Base-by-base conservation (phyloP, 75 land plant genomes). In the Cryptomeria japonica region DNA sequence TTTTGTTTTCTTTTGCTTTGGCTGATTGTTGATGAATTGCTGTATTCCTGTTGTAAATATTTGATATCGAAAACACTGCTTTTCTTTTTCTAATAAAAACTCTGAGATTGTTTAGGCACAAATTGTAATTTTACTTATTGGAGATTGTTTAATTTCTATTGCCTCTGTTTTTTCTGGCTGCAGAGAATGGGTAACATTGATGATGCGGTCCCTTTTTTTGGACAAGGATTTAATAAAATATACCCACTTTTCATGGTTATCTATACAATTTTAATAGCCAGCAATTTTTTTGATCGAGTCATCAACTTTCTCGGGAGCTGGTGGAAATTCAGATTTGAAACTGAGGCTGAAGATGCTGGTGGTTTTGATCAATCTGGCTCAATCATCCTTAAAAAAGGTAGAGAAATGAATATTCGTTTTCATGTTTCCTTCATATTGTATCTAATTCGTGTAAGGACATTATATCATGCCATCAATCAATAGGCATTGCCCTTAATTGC, bases 161-260 rank as follows among this genome's bases (percentile, higher is more conserved):
- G 37, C 5, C 5, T 77, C 5, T 34, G 53, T 36, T 90, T 84
- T 77, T 31, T 85, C 88, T 42, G 47, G 14, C 22, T 95, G 95
- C 98, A 98, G 99, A 93, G 94, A 79, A 98, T 98, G 99, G 99
- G 98, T 53, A 94, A 91, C 34, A 97, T 97, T 89, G 97, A 95
- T 86, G 91, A 88, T 46, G 96, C 96, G 84, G 96, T 95, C 80
- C 95, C 96, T 32, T 95, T 97, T 87, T 95, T 96, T 88, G 94
- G 95, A 16, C 80, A 87, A 80, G 89, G 93, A 11, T 98, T 98
- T 88, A 96, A 97, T 88, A 97, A 83, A 88, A 94, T 96, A 36
- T 98, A 97, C 89, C 99, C 99, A 7, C 94, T 98, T 80, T 95
- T 98, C 86, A 98, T 98, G 99, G 99, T 98, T 80, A 87, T 96